Conservation (phyloP, 495 filamentous ascomycete genomes). For the Xylaria longipes region DNA sequence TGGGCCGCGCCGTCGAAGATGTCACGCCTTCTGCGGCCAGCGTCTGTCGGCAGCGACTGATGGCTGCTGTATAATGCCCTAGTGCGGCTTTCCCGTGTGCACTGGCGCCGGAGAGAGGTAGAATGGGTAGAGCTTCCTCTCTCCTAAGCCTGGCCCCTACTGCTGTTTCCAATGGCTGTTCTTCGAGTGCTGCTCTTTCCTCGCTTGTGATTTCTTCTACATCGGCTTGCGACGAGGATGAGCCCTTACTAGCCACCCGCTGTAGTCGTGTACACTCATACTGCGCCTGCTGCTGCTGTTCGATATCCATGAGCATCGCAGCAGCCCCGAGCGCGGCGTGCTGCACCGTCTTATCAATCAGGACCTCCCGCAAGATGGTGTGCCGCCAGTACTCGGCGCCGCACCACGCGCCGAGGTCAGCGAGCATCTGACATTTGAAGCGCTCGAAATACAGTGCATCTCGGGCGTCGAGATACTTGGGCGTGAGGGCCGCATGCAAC, state of each 20-base stretch:
- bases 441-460: constrained; percentile 37
- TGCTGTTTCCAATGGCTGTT: not conserved
- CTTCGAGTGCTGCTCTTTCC: not conserved
- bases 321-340: constrained; percentile 29
- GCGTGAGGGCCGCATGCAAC: constrained; percentile 27
- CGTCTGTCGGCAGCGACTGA: constrained; percentile 34
- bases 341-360: constrained; percentile 29
- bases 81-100: constrained; percentile 32
- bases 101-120: constrained; percentile 8
- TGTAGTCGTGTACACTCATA: not conserved
- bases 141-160: not conserved
- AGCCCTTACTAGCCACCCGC: not conserved
- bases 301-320: constrained; percentile 30
- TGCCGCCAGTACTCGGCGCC: constrained; percentile 29
- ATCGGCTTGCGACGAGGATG: not conserved
- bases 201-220: not conserved
- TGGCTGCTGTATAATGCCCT: constrained; percentile 38
- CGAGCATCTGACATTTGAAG: constrained; percentile 28
- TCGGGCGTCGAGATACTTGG: constrained; percentile 30
- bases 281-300: constrained; percentile 20
- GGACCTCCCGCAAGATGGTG: constrained; percentile 27
- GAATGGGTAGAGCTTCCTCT: constrained; percentile 3
- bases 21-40: constrained; percentile 25
- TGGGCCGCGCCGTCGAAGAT: constrained; percentile 21
- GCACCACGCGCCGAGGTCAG: constrained; percentile 31